phyloP scores from a whole-genome alignment of 176 grass and related monocot species.

The Juncus inflexus region DNA sequence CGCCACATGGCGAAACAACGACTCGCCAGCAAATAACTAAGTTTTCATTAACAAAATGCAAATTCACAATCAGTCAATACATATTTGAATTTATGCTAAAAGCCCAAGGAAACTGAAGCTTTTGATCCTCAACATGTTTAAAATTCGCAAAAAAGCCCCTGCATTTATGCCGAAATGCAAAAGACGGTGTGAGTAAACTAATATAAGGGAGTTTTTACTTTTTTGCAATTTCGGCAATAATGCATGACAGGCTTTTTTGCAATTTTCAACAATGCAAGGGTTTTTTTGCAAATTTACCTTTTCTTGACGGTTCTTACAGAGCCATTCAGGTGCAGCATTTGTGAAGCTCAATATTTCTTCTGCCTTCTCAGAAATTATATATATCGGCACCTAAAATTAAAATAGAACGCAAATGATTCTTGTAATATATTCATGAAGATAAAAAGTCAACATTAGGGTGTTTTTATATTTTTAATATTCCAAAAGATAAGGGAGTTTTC shows the following conservation, averaged over 20 bases:
- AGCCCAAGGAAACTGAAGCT: too few species aligned
- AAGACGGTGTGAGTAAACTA: too few species aligned
- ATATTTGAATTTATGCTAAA: too few species aligned
- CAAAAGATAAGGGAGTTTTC: too few species aligned
- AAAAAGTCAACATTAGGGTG: not conserved
- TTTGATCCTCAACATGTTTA: too few species aligned
- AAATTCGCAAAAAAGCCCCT: too few species aligned
- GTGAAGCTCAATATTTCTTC: slow-evolving; percentile 54
- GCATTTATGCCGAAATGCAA: too few species aligned
- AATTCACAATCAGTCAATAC: not conserved
- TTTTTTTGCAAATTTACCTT: slow-evolving; percentile 36
- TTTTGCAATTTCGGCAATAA: too few species aligned
- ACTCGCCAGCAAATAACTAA: slow-evolving; percentile 74
- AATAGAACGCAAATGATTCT: slow-evolving; percentile 1
- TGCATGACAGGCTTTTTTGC: too few species aligned
- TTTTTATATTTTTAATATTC: too few species aligned
- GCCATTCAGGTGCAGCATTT: slow-evolving; percentile 87
- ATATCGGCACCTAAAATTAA: slow-evolving; percentile 62
- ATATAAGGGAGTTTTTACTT: too few species aligned
- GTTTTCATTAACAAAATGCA: slow-evolving; percentile 23
- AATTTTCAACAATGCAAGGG: too few species aligned
- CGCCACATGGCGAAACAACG: slow-evolving; percentile 67
- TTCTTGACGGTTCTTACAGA: slow-evolving; percentile 82
- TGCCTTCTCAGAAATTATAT: slow-evolving; percentile 64
- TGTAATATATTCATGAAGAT: slow-evolving; percentile 2